phyloP scores from a whole-genome alignment of 2,329 filamentous ascomycete genomes.

The Trichophyton rubrum region DNA sequence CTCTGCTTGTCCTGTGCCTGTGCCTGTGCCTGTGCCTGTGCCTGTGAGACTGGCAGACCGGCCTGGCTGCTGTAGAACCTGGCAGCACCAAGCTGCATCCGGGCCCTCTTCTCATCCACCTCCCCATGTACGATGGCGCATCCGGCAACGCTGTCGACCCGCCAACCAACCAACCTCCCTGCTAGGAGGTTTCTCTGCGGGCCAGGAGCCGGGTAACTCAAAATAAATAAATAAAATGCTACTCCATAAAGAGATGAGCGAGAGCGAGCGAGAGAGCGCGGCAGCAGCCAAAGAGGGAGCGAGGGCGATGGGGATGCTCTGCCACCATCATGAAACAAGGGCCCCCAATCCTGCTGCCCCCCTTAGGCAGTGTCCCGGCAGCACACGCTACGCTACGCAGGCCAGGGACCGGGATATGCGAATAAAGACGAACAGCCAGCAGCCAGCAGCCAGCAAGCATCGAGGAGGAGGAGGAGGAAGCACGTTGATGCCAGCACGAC shows the following conservation, averaged over 20 bases:
- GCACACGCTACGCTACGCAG: not conserved
- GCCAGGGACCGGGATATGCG: not conserved
- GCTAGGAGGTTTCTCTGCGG: too few relatives aligned
- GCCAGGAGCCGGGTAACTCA: too few relatives aligned
- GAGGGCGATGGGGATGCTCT: not conserved
- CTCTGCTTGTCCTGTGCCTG: not conserved
- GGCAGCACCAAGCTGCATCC: not conserved
- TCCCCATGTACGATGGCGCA: not conserved
- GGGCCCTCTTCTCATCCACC: too few relatives aligned
- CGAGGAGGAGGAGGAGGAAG: too few relatives aligned
- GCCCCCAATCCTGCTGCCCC: not conserved
- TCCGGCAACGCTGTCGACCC: not conserved
- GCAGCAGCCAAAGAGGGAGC: not conserved
- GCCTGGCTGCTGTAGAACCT: not conserved
- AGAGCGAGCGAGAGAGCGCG: too few relatives aligned
- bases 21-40: not conserved
- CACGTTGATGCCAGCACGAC: not conserved
- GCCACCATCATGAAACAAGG: not conserved
- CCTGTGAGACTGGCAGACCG: not conserved
- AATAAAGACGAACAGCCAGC: not conserved
- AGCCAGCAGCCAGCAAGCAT: not conserved
- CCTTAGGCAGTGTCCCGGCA: not conserved
- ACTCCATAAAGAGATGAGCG: not conserved
- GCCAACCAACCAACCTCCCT: not conserved
- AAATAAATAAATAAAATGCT: too few relatives aligned